A percentile compares a stretch with the other conserved stretches of the same genome.
These are phyloP conservation scores for Colletotrichum kahawae DNA, from an alignment of 2,329 filamentous ascomycete species.

Conservation along the genomic window DNA sequence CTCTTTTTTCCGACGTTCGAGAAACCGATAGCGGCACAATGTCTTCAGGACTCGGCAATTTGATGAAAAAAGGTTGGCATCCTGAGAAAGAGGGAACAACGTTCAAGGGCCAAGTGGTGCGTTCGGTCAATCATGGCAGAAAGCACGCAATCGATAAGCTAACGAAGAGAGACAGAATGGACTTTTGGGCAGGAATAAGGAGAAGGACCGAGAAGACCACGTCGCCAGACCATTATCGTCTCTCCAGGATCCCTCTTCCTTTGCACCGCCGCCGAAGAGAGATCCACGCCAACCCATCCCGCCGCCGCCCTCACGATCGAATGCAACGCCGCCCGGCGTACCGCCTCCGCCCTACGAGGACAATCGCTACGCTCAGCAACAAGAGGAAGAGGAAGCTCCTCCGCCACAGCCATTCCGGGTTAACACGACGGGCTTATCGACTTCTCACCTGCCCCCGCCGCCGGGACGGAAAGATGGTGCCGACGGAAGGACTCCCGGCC, in stretches of 20 bases:
- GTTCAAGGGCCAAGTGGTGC: conserved; percentile 52
- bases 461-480: conserved; percentile 59
- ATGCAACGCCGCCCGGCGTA: conserved; percentile 40
- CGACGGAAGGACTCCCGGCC: conserved; percentile 32
- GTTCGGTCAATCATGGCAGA: conserved; percentile 24
- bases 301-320: conserved; percentile 29
- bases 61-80: conserved; percentile 59
- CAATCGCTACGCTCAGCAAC: conserved; percentile 18
- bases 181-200: conserved; percentile 47
- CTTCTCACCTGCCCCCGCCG: conserved; percentile 72
- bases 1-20: neutral
- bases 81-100: conserved; percentile 48
- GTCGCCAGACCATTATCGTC: conserved; percentile 67
- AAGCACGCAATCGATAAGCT: neutral
- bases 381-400: conserved; percentile 41
- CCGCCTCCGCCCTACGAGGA: conserved; percentile 20
- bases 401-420: conserved; percentile 70
- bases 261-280: conserved; percentile 81
- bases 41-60: conserved; percentile 49
- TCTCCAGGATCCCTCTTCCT: conserved; percentile 77
- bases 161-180: conserved; percentile 43
- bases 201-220: conserved; percentile 36
- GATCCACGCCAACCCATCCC: conserved; percentile 27
- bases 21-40: conserved; percentile 30
- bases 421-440: conserved; percentile 75